These are phyloP conservation scores for Candida endomychidarum DNA, from an alignment of 805 yeast genomes.

Conservation along the genomic window DNA sequence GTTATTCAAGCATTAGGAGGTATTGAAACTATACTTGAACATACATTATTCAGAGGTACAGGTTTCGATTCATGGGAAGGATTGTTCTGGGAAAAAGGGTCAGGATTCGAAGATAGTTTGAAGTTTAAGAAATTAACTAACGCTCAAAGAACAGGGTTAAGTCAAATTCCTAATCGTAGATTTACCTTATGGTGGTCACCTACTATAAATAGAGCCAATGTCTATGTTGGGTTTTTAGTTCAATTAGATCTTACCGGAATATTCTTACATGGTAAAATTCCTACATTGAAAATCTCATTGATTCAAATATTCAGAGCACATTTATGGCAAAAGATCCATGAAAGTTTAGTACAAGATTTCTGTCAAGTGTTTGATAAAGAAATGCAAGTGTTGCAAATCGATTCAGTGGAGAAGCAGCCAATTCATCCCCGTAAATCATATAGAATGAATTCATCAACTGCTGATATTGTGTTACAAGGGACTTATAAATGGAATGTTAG, in stretches of 20 bases:
- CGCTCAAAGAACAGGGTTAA: slow-evolving; percentile 95
- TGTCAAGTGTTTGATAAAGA: slow-evolving; percentile 92
- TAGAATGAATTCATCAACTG: slow-evolving; percentile 93
- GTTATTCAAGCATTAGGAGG: slow-evolving; percentile 98
- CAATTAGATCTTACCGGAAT: slow-evolving; percentile 96
- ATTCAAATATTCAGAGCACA: slow-evolving; percentile 97
- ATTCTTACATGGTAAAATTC: slow-evolving; percentile 95
- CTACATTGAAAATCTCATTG: slow-evolving; percentile 90
- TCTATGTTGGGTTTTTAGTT: slow-evolving; percentile 94
- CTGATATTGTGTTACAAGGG: slow-evolving; percentile 80
- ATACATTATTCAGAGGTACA: slow-evolving; percentile 91
- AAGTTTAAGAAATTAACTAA: slow-evolving; percentile 93
- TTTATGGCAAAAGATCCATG: slow-evolving; percentile 98
- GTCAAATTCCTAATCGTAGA: slow-evolving; percentile 96
- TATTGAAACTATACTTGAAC: slow-evolving; percentile 92
- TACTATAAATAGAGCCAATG: slow-evolving; percentile 95
- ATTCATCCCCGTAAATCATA: slow-evolving; percentile 97
- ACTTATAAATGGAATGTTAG: slow-evolving; percentile 80
- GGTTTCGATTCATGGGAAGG: slow-evolving; percentile 99
- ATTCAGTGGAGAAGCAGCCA: slow-evolving; percentile 82
- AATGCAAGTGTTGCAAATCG: slow-evolving; percentile 78
- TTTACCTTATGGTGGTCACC: slow-evolving; percentile 99
- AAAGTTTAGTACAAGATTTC: slow-evolving; percentile 86
- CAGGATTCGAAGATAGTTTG: slow-evolving; percentile 95
- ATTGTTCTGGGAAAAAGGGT: slow-evolving; percentile 95